phyloP scores from a whole-genome alignment of 202 grass and related monocot genomes.

The Brachypodium distachyon region DNA sequence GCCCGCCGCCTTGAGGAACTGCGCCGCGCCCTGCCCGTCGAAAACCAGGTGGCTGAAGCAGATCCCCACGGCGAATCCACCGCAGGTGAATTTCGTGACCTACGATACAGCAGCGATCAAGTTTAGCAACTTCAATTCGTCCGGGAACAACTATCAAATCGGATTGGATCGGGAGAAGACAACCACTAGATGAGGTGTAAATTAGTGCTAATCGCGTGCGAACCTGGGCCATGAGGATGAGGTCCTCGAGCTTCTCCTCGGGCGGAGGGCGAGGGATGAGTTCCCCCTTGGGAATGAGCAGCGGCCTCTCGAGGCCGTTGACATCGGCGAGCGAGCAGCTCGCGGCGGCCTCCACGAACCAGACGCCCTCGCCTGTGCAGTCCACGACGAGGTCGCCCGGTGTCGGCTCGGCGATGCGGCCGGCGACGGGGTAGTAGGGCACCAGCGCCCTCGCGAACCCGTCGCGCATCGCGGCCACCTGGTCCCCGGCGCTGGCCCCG shows the following conservation, averaged over 20 bases:
- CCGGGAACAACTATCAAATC: not conserved
- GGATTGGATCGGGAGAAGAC: not conserved
- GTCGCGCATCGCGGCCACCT: constrained; percentile 39
- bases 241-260: constrained; percentile 46
- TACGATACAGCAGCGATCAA: not conserved
- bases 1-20: constrained; percentile 54
- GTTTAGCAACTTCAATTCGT: not conserved
- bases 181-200: not conserved
- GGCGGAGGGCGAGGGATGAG: constrained; percentile 50
- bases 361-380: constrained; percentile 63
- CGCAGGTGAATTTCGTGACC: constrained; percentile 70
- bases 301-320: constrained; percentile 61
- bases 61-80: constrained; percentile 72
- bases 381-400: constrained; percentile 52
- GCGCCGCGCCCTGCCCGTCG: constrained; percentile 69
- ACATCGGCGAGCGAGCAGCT: constrained; percentile 62
- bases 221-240: constrained; percentile 52
- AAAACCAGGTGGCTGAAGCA: constrained; percentile 86
- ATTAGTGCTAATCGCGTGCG: not conserved
- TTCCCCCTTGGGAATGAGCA: constrained; percentile 63
- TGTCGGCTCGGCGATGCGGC: constrained; percentile 35
- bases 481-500: not conserved
- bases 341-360: constrained; percentile 63
- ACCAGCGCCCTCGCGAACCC: constrained; percentile 66
- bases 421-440: constrained; percentile 70